These are phyloP conservation scores for Solanum chiquidenum DNA, from an alignment of 257 asterid species.

Conservation along the genomic window DNA sequence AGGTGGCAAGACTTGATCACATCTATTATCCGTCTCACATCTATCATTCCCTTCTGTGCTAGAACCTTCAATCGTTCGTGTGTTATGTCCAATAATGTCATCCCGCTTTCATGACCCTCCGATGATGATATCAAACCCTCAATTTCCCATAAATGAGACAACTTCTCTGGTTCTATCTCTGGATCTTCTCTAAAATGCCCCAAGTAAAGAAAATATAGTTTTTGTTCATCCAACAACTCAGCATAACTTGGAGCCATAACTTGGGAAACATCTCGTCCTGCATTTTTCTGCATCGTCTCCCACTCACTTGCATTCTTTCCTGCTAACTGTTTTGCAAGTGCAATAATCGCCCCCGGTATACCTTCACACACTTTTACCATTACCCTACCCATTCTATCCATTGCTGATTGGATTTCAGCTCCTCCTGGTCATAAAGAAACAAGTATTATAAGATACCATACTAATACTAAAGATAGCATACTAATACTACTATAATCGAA, in stretches of 20 bases:
- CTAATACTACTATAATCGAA: not conserved
- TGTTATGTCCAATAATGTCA: not conserved
- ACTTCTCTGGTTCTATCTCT: not conserved
- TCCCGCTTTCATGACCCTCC: not conserved
- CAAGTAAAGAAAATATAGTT: constrained; percentile 22
- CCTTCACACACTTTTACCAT: not conserved
- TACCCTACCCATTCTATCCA: not conserved
- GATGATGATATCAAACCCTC: constrained; percentile 3
- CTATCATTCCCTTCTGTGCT: not conserved
- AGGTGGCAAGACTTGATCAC: not conserved
- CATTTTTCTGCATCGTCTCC: not conserved
- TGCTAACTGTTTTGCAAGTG: not conserved
- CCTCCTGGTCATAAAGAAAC: not conserved
- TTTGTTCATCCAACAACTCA: not conserved
- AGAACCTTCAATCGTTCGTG: not conserved
- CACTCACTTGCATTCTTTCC: not conserved
- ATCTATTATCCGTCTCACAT: not conserved
- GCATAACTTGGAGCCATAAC: not conserved
- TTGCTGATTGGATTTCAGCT: not conserved
- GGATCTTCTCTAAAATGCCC: constrained; percentile 12
- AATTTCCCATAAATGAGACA: constrained; percentile 11
- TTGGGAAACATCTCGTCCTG: not conserved
- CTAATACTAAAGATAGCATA: no score
- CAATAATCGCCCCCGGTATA: not conserved
- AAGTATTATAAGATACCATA: not conserved